Base-by-base conservation (phyloP, 1,284 basidiomycete genomes). In the Fomitiporia mediterranea region DNA sequence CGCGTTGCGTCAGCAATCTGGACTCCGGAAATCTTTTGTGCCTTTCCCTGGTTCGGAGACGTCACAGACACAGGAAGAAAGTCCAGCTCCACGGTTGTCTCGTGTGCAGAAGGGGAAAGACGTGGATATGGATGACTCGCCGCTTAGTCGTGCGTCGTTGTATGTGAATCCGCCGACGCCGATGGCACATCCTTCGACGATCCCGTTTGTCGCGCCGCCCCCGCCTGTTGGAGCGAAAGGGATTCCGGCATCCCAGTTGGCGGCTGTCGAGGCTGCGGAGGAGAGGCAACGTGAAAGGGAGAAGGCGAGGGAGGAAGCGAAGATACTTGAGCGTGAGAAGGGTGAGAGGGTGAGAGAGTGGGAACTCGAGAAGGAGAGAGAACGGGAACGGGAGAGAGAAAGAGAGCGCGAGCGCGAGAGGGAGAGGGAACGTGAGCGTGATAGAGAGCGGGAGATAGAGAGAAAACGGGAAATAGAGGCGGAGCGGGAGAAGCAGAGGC, bases 401-500 rank as follows among this genome's bases (percentile, higher is more conserved):
- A 40, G 37, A 28, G 25, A 37, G 9, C 13, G 25, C 3, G 51
- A 68, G 27, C 69, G 68, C 21, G 76, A 80, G 63, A 64, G 64
- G 35, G 80, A 82, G 71, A 73, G 75, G 58, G 67, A 73, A 59
- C 86, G 84, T 66, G 84, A 87, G 55, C 81, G 59, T 23, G 62
- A 66, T 30, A 61, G 65, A 25, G 62, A 60, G 0, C 30, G 15
- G 43, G 17, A 15, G 28, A 37, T 7, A 42, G 23, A 46, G 42
- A 32, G 35, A 4, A 46, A 55, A 35, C 43, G 25, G 23, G 53
- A 55, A 17, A 25, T 13, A 19, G 53, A 40, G 34, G 39, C 15
- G 25, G 53, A 55, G 37, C 2, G 43, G 34, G 40, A 46, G 19
- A 54, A 23, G 43, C 42, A 54, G 21, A 21, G 43, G 34, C n/a